Conservation (phyloP, 208 protist species). For the Naegleria fowleri region DNA sequence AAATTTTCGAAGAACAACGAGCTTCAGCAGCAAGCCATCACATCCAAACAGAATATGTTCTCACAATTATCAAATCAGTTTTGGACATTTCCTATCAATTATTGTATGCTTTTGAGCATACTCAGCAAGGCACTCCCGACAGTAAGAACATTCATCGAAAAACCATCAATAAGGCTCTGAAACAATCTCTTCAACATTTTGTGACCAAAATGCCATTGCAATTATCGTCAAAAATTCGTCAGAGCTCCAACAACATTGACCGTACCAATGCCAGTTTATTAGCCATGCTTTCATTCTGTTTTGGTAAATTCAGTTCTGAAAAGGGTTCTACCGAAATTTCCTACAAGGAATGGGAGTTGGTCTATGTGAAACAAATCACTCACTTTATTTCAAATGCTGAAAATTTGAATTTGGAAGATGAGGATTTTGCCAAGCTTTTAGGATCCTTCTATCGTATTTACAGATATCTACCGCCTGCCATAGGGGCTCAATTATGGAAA, state of each 20-base stretch:
- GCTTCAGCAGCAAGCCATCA: background rate
- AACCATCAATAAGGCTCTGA: background rate
- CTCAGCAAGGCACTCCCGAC: background rate
- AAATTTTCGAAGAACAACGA: slow-evolving; percentile 1
- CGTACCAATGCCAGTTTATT: background rate
- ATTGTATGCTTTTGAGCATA: slow-evolving; percentile 3
- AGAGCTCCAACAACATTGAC: background rate
- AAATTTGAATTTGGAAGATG: background rate
- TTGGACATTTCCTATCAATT: background rate
- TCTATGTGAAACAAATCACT: background rate
- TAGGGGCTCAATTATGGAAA: background rate
- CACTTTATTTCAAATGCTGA: background rate
- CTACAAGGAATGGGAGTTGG: background rate
- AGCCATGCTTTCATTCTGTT: background rate
- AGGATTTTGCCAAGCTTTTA: background rate
- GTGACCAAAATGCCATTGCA: background rate
- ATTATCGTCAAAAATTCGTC: background rate
- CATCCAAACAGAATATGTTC: background rate
- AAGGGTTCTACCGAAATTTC: background rate
- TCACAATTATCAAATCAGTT: background rate
- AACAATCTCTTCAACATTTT: background rate
- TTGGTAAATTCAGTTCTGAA: background rate
- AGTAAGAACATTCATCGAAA: background rate
- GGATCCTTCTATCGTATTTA: background rate
- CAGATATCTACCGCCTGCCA: background rate